A percentile compares a stretch with the other conserved stretches of the same genome.
These are phyloP conservation scores for Helotiales sp. DNA, from an alignment of 2,329 filamentous ascomycete species.

Conservation along the genomic window DNA sequence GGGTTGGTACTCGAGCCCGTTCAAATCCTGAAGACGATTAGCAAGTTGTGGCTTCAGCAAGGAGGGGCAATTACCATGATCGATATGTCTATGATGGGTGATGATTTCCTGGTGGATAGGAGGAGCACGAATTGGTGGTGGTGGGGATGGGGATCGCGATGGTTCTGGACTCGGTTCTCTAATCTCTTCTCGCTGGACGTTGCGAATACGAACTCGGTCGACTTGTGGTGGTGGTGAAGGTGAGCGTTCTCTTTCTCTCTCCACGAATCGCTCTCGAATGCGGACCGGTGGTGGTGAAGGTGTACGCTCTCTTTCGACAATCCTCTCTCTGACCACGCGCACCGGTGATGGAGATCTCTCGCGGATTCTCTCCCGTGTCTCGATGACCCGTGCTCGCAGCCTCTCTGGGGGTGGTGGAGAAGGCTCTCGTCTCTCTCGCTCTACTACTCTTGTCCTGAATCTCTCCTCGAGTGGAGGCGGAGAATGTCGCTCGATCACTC, in stretches of 20 bases:
- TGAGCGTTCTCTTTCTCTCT: conserved; percentile 27
- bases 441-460: conserved; percentile 26
- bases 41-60: conserved; percentile 4
- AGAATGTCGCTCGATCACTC: conserved; percentile 30
- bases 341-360: conserved; percentile 31
- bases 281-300: conserved; percentile 32
- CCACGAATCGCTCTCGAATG: conserved; percentile 30
- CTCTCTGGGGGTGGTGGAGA: conserved; percentile 28
- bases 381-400: conserved; percentile 32
- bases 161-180: conserved; percentile 22
- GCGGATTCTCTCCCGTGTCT: conserved; percentile 32
- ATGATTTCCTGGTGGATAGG: conserved; percentile 87
- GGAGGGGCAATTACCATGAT: conserved; percentile 65
- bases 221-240: conserved; percentile 30
- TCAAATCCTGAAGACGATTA: conserved; percentile 32
- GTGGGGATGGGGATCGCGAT: conserved; percentile 37
- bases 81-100: conserved; percentile 76
- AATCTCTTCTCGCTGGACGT: conserved; percentile 24
- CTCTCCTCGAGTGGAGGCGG: conserved; percentile 15
- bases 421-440: conserved; percentile 29
- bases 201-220: conserved; percentile 33
- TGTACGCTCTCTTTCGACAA: conserved; percentile 29
- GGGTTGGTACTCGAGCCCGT: conserved; percentile 25
- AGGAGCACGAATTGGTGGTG: conserved; percentile 65
- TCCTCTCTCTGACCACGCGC: conserved; percentile 29